phyloP scores from a whole-genome alignment of 2,329 filamentous ascomycete genomes.

The Colletotrichum sojae region DNA sequence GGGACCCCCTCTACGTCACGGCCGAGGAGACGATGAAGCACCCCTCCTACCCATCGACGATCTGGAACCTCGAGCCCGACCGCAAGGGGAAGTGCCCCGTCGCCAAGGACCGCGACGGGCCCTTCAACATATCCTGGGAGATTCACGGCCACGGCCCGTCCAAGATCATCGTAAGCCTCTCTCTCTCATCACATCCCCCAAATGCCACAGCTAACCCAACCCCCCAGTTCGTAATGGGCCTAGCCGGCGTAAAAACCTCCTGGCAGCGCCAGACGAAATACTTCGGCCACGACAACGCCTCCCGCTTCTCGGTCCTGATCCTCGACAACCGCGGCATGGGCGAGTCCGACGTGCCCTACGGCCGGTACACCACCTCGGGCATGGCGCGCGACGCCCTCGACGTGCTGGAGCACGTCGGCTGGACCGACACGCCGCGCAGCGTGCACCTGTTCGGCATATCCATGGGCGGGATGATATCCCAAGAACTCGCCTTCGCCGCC shows the following conservation, averaged over 20 bases:
- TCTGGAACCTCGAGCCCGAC: slow-evolving; percentile 79
- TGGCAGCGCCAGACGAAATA: slow-evolving; percentile 89
- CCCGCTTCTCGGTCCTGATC: slow-evolving; percentile 80
- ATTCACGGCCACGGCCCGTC: slow-evolving; percentile 81
- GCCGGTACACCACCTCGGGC: slow-evolving; percentile 84
- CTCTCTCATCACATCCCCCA: too few species aligned
- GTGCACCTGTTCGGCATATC: slow-evolving; percentile 83
- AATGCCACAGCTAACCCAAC: too few species aligned
- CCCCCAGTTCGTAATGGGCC: slow-evolving; percentile 83
- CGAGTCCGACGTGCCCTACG: slow-evolving; percentile 81
- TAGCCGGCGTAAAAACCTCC: slow-evolving; percentile 76
- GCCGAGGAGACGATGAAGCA: slow-evolving; percentile 73
- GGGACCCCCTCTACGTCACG: slow-evolving; percentile 53
- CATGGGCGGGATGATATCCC: slow-evolving; percentile 93
- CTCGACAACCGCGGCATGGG: slow-evolving; percentile 91
- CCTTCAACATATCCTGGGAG: slow-evolving; percentile 83
- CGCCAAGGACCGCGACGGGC: slow-evolving; percentile 80
- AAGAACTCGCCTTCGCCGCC: slow-evolving; percentile 77
- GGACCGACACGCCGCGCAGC: slow-evolving; percentile 64
- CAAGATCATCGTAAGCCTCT: slow-evolving; percentile 75
- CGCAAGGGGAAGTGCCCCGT: slow-evolving; percentile 73
- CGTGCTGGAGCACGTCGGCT: slow-evolving; percentile 77
- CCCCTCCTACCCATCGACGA: slow-evolving; percentile 75
- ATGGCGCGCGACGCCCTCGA: slow-evolving; percentile 88
- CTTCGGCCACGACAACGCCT: slow-evolving; percentile 80